Evolutionary conservation across 2,329 filamentous ascomycete genomes (phyloP).

Genomic region (Colletotrichum neosansevieriae): DNA sequence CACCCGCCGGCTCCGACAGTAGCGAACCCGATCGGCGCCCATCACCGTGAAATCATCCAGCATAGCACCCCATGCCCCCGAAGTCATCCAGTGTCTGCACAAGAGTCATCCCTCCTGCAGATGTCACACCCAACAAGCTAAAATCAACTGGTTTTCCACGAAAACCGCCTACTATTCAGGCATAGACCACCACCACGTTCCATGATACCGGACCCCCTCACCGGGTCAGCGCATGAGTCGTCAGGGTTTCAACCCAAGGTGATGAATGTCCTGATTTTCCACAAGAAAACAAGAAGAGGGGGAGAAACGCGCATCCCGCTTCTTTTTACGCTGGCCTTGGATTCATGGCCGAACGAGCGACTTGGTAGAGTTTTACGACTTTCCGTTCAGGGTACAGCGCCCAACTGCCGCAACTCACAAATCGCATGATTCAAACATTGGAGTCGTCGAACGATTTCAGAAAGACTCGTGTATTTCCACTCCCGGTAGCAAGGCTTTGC

Average conservation of each 20-base stretch:
- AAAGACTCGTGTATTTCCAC: neutral
- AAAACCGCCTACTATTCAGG: too few relatives aligned
- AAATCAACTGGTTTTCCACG: too few relatives aligned
- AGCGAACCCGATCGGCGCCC: neutral
- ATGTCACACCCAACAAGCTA: too few relatives aligned
- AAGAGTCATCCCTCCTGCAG: too few relatives aligned
- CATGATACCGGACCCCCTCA: too few relatives aligned
- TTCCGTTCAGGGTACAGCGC: neutral
- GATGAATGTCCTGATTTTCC: conserved; percentile 4
- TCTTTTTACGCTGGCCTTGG: conserved; percentile 17
- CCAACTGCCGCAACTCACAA: neutral
- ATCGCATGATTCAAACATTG: neutral
- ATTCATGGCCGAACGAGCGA: conserved; percentile 23
- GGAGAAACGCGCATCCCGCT: neutral
- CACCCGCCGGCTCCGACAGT: neutral
- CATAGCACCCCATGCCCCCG: neutral
- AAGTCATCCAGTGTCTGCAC: neutral
- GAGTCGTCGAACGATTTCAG: neutral
- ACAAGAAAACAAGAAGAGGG: neutral
- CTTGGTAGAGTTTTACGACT: neutral
- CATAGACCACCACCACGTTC: too few relatives aligned
- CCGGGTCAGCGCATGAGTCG: too few relatives aligned
- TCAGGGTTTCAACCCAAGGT: too few relatives aligned
- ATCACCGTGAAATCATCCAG: neutral
- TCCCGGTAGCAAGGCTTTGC: neutral